Base-by-base conservation (phyloP, 306 rosid species). In the Macrotyloma uniflorum region DNA sequence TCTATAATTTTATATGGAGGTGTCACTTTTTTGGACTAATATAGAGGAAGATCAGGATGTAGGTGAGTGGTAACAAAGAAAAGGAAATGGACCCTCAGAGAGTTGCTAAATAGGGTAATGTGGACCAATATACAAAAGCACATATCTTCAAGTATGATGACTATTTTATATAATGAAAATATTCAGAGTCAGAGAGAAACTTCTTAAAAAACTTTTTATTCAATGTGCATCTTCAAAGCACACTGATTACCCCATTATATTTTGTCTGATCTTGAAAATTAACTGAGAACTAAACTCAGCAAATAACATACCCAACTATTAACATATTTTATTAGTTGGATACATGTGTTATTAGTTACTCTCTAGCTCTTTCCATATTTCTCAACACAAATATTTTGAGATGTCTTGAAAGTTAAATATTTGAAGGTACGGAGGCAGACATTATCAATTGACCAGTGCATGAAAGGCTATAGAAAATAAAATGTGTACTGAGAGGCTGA, bases 401-500 rank as follows among this genome's bases (percentile, higher is more conserved):
- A 65, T 36, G 32, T n/a, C 61, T 38, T 53, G 5, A 9, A 38
- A 32, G 35, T 50, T 42, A 55, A 24, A 35, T 63, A 42, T 53
- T 57, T 33, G 57, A 9, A 74, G 2, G 28, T 26, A 26, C 2
- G 2, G 28, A 26, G 35, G 35, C 6, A 5, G 13, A 51, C 20
- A 36, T 67, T 47, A 67, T 66, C 64, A 67, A 40, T 19, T 46
- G 15, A 35, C 57, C 47, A 74, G 45, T 11, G 33, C 70, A 26
- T 22, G 71, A 63, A 79, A 59, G 55, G 57, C 54, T 63, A 19
- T 49, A 74, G 67, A 40, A 74, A 79, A 13, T 38, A 62, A 61
- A 75, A 20, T 14, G n/a, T 18, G 66, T 6, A 38, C n/a, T 28
- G 20, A 22, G 72, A 76, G 26, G 77, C 77, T 49, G 50, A 50